Evolutionary conservation across 1,284 basidiomycete genomes (phyloP).

Genomic region (Cryptococcus sp.): DNA sequence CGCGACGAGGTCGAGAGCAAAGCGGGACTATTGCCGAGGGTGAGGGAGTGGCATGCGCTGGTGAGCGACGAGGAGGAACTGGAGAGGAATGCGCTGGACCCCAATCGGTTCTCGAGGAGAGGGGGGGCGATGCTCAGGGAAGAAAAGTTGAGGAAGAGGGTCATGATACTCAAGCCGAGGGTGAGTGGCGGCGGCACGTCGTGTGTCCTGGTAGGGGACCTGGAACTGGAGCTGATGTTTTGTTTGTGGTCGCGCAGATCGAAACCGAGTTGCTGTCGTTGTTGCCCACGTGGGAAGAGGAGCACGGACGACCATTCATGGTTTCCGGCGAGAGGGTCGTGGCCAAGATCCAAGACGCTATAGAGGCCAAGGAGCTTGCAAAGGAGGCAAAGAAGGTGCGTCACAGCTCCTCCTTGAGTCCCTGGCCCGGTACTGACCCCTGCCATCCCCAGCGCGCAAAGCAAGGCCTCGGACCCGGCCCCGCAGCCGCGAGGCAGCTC

Average conservation of each 20-base stretch:
- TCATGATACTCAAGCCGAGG: conserved; percentile 89
- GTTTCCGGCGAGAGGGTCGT: conserved; percentile 82
- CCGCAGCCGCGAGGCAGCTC: background rate
- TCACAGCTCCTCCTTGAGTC: background rate
- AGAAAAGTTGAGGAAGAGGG: conserved; percentile 95
- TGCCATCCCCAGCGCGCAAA: conserved; percentile 27
- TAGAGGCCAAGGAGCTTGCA: conserved; percentile 60
- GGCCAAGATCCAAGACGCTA: conserved; percentile 68
- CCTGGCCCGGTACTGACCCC: too few relatives aligned
- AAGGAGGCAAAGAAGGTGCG: conserved; percentile 68
- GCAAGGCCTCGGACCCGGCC: conserved; percentile 12
- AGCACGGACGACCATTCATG: conserved; percentile 70
- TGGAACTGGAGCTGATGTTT: background rate
- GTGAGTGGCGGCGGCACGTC: conserved; percentile 54
- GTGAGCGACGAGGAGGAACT: conserved; percentile 86
- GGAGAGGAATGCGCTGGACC: conserved; percentile 52
- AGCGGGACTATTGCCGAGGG: conserved; percentile 67
- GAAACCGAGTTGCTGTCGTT: conserved; percentile 78
- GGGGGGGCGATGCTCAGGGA: conserved; percentile 78
- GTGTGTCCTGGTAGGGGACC: background rate
- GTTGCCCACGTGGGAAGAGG: conserved; percentile 85
- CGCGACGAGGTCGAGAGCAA: conserved; percentile 76
- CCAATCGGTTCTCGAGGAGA: conserved; percentile 50
- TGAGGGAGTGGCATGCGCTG: conserved; percentile 89
- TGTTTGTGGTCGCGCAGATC: too few relatives aligned